Conservation (phyloP, 768 basidiomycete species). For the Mycena galopus region DNA sequence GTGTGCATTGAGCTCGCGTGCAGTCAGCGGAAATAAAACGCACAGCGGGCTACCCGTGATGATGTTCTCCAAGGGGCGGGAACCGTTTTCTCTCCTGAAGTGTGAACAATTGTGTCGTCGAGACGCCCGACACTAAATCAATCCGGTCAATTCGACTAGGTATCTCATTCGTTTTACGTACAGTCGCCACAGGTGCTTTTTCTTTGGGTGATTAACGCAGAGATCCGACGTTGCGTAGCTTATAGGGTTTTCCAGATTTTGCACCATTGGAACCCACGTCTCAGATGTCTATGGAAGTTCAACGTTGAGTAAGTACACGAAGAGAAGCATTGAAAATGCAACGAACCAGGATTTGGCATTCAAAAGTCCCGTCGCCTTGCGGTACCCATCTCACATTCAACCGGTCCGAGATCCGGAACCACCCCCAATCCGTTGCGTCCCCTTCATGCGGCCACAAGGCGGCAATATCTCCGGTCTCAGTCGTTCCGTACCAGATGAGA, state of each 20-base stretch:
- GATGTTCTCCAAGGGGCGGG: constrained; percentile 43
- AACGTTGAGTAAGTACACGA: neutral
- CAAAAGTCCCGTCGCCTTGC: constrained; percentile 53
- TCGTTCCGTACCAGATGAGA: constrained; percentile 41
- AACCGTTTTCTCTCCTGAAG: constrained; percentile 49
- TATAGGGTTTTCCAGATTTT: constrained; percentile 49
- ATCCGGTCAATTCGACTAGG: no score
- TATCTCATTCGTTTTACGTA: constrained; percentile 24
- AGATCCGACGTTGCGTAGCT: constrained; percentile 57
- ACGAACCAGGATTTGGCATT: constrained; percentile 54
- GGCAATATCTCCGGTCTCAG: constrained; percentile 46
- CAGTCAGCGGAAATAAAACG: constrained; percentile 1
- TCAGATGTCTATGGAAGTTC: constrained; percentile 39
- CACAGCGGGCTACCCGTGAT: constrained; percentile 39
- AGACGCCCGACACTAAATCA: constrained; percentile 45
- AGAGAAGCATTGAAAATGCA: neutral
- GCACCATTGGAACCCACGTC: constrained; percentile 44
- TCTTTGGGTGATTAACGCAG: constrained; percentile 52
- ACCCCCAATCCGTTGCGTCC: constrained; percentile 49
- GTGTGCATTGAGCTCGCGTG: neutral
- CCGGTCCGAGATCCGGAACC: constrained; percentile 42
- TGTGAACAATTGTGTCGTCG: constrained; percentile 49
- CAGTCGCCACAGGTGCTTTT: constrained; percentile 52
- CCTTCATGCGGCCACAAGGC: constrained; percentile 18
- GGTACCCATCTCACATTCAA: constrained; percentile 48